These are phyloP conservation scores for Globisporangium radiosum DNA, from an alignment of 352 stramenopile genomes.

Conservation along the genomic window DNA sequence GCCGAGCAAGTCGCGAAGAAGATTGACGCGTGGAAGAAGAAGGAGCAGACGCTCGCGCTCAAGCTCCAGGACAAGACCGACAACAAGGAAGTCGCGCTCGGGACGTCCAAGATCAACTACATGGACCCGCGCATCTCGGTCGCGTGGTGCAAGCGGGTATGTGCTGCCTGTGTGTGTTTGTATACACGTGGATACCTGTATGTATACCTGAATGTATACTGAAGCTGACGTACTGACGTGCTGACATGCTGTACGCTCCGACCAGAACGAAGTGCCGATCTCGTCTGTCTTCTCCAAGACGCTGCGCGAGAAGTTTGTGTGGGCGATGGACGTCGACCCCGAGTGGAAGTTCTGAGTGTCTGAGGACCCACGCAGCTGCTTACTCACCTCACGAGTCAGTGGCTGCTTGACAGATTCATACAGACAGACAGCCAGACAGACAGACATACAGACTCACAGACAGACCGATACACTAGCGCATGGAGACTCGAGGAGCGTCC, in stretches of 20 bases:
- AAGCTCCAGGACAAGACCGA: conserved; percentile 98
- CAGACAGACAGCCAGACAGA: background rate
- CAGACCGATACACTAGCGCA: background rate
- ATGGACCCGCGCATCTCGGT: conserved; percentile 99
- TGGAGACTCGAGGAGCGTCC: too few species aligned
- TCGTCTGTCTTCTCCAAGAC: conserved; percentile 98
- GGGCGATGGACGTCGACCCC: conserved; percentile 97
- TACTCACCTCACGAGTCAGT: background rate
- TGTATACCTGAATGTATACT: background rate
- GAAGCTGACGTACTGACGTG: conserved; percentile 1
- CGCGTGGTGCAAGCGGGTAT: conserved; percentile 97
- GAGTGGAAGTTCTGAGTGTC: conserved; percentile 92
- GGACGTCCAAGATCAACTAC: conserved; percentile 99
- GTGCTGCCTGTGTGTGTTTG: conserved; percentile 36
- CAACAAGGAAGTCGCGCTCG: conserved; percentile 98
- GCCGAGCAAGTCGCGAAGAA: conserved; percentile 93
- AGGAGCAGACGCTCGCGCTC: conserved; percentile 88
- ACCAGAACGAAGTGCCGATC: conserved; percentile 94
- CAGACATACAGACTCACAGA: background rate
- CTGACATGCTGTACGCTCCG: too few species aligned
- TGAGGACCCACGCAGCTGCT: background rate
- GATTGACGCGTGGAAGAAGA: conserved; percentile 93
- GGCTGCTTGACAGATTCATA: background rate
- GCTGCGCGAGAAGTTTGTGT: conserved; percentile 99
- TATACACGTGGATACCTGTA: background rate